phyloP scores from a whole-genome alignment of 1,284 basidiomycete species.

The Tremellales sp. region DNA sequence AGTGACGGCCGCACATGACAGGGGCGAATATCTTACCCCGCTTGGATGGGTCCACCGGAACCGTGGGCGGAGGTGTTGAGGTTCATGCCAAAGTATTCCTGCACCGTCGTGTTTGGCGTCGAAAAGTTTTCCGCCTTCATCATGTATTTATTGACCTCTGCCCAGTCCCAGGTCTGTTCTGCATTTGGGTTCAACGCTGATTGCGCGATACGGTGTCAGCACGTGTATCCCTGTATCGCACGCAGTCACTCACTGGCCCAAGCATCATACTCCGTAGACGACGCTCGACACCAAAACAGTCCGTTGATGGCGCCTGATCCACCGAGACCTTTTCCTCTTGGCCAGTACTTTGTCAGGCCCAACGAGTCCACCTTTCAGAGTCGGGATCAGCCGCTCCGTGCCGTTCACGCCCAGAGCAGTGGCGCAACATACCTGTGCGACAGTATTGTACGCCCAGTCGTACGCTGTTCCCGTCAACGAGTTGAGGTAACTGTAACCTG shows the following conservation, averaged over 20 bases:
- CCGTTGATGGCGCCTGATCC: conserved; percentile 68
- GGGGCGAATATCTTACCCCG: conserved; percentile 27
- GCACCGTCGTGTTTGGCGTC: conserved; percentile 39
- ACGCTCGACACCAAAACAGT: conserved; percentile 56
- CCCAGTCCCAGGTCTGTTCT: conserved; percentile 45
- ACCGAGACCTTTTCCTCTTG: conserved; percentile 65
- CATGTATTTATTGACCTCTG: conserved; percentile 45
- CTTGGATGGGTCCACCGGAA: conserved; percentile 51
- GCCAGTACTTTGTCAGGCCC: conserved; percentile 50
- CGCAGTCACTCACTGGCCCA: conserved; percentile 42
- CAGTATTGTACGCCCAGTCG: conserved; percentile 63
- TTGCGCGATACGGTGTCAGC: background rate
- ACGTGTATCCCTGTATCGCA: background rate
- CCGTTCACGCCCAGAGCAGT: conserved; percentile 7
- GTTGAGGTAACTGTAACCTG: conserved; percentile 44
- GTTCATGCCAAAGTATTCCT: conserved; percentile 42
- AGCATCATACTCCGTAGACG: conserved; percentile 48
- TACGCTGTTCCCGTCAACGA: conserved; percentile 51
- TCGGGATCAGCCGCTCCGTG: background rate
- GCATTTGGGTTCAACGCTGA: conserved; percentile 39
- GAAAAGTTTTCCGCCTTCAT: conserved; percentile 52
- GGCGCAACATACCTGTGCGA: conserved; percentile 49
- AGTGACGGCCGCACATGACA: conserved; percentile 1
- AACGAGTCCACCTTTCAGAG: conserved; percentile 21
- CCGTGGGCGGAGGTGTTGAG: conserved; percentile 51